A percentile compares a stretch with the other conserved stretches of the same genome.
Evolutionary conservation across 176 grass and related monocot genomes (phyloP).

Genomic region (barley (Hordeum vulgare)): DNA sequence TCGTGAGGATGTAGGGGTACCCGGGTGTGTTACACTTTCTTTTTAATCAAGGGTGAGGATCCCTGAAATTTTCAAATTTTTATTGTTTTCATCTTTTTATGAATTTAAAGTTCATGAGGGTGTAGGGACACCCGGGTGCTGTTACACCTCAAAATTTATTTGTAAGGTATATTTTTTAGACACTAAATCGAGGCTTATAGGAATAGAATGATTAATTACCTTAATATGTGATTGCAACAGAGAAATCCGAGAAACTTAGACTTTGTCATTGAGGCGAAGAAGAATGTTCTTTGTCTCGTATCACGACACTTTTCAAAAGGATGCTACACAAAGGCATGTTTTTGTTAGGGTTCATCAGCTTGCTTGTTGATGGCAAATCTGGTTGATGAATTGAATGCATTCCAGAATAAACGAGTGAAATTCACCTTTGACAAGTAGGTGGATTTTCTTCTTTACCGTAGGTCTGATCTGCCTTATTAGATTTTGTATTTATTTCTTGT

Average conservation of each 20-base stretch:
- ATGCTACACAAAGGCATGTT: constrained; percentile 66
- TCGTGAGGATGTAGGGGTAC: too few relatives aligned
- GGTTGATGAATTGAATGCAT: constrained; percentile 50
- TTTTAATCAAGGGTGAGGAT: too few relatives aligned
- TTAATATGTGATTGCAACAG: constrained; percentile 24
- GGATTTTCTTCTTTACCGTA: neutral
- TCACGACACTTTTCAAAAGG: constrained; percentile 63
- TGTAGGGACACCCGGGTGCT: too few relatives aligned
- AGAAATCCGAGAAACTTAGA: constrained; percentile 63
- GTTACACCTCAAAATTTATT: constrained; percentile 76
- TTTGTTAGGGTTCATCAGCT: constrained; percentile 75
- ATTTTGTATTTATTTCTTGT: neutral
- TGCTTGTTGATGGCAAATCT: constrained; percentile 40
- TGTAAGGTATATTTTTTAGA: constrained; percentile 23
- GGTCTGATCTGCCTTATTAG: neutral
- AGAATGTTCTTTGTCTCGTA: constrained; percentile 27
- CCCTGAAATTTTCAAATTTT: too few relatives aligned
- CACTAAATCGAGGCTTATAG: constrained; percentile 7
- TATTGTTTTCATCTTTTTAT: too few relatives aligned
- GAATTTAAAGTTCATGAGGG: too few relatives aligned
- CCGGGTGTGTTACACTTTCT: too few relatives aligned
- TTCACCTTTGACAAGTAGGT: constrained; percentile 64
- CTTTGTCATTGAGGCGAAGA: constrained; percentile 48
- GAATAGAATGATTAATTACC: neutral
- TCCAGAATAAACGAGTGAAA: constrained; percentile 47